These are phyloP conservation scores for Hericium rajendrae DNA, from an alignment of 768 basidiomycete species.

Conservation along the genomic window DNA sequence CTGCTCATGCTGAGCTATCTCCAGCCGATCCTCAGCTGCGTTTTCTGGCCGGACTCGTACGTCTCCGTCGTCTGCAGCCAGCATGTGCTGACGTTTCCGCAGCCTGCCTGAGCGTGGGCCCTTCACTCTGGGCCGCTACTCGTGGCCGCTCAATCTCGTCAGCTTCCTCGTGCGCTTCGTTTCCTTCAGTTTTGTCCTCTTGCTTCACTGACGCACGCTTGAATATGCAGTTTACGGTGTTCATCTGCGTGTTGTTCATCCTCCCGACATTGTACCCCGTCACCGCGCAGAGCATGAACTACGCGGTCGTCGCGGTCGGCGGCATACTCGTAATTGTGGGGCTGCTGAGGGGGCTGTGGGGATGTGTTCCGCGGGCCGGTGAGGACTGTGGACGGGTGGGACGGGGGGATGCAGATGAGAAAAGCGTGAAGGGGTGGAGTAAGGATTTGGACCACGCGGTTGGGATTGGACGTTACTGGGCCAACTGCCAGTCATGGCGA, in stretches of 20 bases:
- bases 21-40: conserved; percentile 47
- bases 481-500: too few species aligned
- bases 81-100: neutral
- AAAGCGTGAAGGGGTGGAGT: neutral
- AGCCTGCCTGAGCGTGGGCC: conserved; percentile 38
- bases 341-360: conserved; percentile 39
- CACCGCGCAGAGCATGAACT: conserved; percentile 44
- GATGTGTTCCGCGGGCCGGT: conserved; percentile 38
- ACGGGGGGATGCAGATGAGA: neutral
- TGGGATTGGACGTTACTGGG: too few species aligned
- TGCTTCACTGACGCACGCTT: neutral
- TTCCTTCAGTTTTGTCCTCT: too few species aligned
- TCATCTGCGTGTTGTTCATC: conserved; percentile 47
- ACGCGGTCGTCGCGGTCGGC: conserved; percentile 44
- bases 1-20: conserved; percentile 50
- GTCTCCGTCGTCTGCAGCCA: conserved; percentile 13
- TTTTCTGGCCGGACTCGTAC: conserved; percentile 45
- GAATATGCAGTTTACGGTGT: conserved; percentile 33
- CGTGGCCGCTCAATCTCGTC: conserved; percentile 40
- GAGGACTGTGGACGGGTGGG: conserved; percentile 20
- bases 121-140: conserved; percentile 44
- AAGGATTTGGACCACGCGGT: too few species aligned
- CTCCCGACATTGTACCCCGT: conserved; percentile 45
- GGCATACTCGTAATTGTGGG: conserved; percentile 34
- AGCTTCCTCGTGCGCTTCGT: conserved; percentile 33